Evolutionary conservation across 768 basidiomycete genomes (phyloP), one percentile per base, ranked within the genome.

Genomic region (Agaricus blazei): DNA sequence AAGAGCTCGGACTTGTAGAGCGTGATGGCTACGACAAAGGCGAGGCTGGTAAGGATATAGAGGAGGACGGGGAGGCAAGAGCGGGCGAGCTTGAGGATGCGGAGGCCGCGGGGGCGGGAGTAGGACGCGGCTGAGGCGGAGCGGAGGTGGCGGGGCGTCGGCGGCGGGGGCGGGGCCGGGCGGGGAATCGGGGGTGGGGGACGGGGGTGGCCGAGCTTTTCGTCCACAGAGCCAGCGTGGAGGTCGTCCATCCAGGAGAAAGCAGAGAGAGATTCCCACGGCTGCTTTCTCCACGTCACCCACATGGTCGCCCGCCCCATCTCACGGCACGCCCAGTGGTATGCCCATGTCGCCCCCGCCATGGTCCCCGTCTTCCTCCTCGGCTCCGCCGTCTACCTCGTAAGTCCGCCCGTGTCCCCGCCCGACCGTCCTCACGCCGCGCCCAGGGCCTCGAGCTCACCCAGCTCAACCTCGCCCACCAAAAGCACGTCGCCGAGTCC

Each of bases 1-100:
- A 97, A 95, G 41, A 96, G 77, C 65, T 96, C 82, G 23, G 79
- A 78, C 69, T 84, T 85, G 80, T 88, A 95, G 60, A 92, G 83
- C 34, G 84, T 87, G 64, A 94, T 83, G n/a, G 88, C 90, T 46
- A 87, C 69, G 36, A 94, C 64, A 62, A 96, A 92, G 11, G 79
- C 84, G 36, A 93, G 73, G 59, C 79, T 92, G 34, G 90, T 93
- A 6, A 85, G 73, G 15, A 78, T 82, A 73, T 94, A 97, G 50
- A 85, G 66, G 56, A 91, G 77, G 54, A 93, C 70, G 37, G 92
- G 92, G 27, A 86, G 68, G 87, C 88, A 93, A 49, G 88, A 82
- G 59, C 79, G 81, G 59, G 90, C 60, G n/a, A 81, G 69, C 59
- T 78, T 81, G 61, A 72, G 70, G 78, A 81, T 80, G 60, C 83